Evolutionary conservation across 2,329 filamentous ascomycete genomes (phyloP), one percentile per base, ranked within the genome.

Genomic region (Xylaria arbuscula): DNA sequence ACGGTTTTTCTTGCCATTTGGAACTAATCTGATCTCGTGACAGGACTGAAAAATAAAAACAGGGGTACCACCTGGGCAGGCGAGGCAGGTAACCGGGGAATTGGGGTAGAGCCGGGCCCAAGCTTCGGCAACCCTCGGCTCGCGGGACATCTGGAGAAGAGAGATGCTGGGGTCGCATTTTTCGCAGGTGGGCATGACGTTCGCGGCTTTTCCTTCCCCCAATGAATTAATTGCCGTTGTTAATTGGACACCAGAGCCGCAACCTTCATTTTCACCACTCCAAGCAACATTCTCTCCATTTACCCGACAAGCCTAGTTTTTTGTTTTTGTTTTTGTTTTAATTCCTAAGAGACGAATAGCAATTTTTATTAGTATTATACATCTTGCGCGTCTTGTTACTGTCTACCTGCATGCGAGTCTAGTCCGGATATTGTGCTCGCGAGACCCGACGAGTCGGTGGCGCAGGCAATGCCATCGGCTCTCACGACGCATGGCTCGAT

Each of bases 401-500:
- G 15, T 40, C 40, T 19, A 32, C 6, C 34, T 58, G 68, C n/a
- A 73, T 73, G 71, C 67, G 59, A 63, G 57, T 51, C 42, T 70
- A 65, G 62, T 50, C 32, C 40, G 7, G 13, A 45, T 13, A 13
- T 34, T 61, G 42, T 17, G 61, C 28, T 36, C 34, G 32, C 51
- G 54, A 62, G 59, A 60, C 47, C 54, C 57, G 40, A 57, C 53
- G 63, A 66, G 71, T 74, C 72, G 72, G 73, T 74, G 75, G 76
- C 74, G 72, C 40, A 75, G 84, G 83, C 81, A 45, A 88, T 88
- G 86, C 83, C 87, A 81, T 82, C 83, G 78, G 82, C 84, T 75
- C 80, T 85, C 75, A 79, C 84, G 77, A 85, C 85, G 78, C 81
- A 90, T 89, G 86, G 83, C 80, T 82, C 87, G 76, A 83, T 87